A percentile compares a stretch with the other conserved stretches of the same genome.
These are phyloP conservation scores for Globisporangium perplexum DNA, from an alignment of 352 stramenopile species.

Conservation along the genomic window DNA sequence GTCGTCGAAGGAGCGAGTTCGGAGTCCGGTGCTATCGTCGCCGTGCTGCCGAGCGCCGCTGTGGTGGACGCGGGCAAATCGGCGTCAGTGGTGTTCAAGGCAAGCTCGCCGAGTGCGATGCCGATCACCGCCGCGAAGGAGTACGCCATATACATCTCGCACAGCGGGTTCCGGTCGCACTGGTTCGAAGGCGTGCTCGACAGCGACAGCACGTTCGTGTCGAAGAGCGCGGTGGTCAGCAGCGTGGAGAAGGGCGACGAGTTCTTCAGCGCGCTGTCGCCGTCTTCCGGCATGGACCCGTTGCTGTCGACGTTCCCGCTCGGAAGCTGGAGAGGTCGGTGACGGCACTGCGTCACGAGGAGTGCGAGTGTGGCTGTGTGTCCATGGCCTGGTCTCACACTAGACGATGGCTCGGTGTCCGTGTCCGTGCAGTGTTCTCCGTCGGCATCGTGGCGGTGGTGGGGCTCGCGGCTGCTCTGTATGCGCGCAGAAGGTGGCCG, in stretches of 20 bases:
- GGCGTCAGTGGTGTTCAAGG: conserved; percentile 22
- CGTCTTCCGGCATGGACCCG: conserved; percentile 17
- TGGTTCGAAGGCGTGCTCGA: conserved; percentile 39
- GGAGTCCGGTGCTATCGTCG: conserved; percentile 9
- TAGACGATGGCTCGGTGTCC: neutral
- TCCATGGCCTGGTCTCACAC: neutral
- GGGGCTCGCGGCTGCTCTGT: conserved; percentile 39
- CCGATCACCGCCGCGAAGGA: conserved; percentile 19
- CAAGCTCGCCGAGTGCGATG: conserved; percentile 15
- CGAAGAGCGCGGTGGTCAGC: conserved; percentile 6
- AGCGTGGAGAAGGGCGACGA: conserved; percentile 18
- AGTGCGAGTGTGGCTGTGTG: neutral
- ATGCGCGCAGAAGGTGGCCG: conserved; percentile 41
- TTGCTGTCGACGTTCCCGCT: conserved; percentile 37
- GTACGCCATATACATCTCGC: conserved; percentile 56
- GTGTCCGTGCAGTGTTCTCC: conserved; percentile 29
- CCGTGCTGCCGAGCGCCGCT: conserved; percentile 25
- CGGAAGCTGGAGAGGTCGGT: conserved; percentile 50
- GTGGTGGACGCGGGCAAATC: conserved; percentile 23
- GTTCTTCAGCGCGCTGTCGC: conserved; percentile 26
- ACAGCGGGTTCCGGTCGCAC: conserved; percentile 51
- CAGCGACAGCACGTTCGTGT: conserved; percentile 24
- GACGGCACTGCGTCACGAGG: neutral
- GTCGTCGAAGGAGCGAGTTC: conserved; percentile 5
- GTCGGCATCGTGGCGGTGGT: conserved; percentile 44